These are phyloP conservation scores for Stenocarpella maydis DNA, from an alignment of 2,329 filamentous ascomycete species.

Conservation along the genomic window DNA sequence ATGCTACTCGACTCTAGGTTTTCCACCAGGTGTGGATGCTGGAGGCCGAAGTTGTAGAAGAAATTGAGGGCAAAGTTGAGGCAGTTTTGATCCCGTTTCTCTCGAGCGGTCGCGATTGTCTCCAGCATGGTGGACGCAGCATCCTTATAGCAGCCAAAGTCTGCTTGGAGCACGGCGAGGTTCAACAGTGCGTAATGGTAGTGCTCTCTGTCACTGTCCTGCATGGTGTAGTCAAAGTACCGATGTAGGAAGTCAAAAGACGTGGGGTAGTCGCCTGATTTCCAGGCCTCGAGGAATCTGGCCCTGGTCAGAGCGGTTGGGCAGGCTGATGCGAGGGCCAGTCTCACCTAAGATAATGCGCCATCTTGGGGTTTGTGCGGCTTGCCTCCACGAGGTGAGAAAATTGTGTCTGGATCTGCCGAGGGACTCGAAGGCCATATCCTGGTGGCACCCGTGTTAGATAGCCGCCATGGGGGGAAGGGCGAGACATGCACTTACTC, in stretches of 20 bases:
- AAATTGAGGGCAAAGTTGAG: conserved; percentile 96
- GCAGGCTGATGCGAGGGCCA: neutral
- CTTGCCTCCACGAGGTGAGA: conserved; percentile 73
- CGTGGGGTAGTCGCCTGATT: conserved; percentile 86
- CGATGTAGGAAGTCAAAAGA: conserved; percentile 91
- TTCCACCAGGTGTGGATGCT: conserved; percentile 78
- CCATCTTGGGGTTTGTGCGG: conserved; percentile 73
- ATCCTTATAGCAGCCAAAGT: conserved; percentile 91
- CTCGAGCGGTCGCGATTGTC: conserved; percentile 90
- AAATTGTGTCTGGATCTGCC: conserved; percentile 76
- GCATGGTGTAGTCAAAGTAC: conserved; percentile 97
- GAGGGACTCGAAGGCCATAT: conserved; percentile 79
- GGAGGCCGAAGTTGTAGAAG: conserved; percentile 93
- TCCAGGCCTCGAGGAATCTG: conserved; percentile 91
- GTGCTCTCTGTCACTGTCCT: conserved; percentile 80
- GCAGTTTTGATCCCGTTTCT: conserved; percentile 91
- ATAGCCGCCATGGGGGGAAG: neutral
- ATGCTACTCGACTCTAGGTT: conserved; percentile 76
- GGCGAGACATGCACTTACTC: conserved; percentile 56
- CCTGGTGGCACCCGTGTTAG: conserved; percentile 52
- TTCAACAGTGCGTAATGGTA: conserved; percentile 97
- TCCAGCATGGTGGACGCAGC: conserved; percentile 95
- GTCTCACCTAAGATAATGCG: conserved; percentile 75
- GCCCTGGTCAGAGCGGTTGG: conserved; percentile 33
- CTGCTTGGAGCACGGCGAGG: conserved; percentile 89